Percentiles rank a stretch among this genome's conserved stretches.
Evolutionary conservation across 331 rosid species (phyloP).

Genomic region (Pyracantha coccinea): DNA sequence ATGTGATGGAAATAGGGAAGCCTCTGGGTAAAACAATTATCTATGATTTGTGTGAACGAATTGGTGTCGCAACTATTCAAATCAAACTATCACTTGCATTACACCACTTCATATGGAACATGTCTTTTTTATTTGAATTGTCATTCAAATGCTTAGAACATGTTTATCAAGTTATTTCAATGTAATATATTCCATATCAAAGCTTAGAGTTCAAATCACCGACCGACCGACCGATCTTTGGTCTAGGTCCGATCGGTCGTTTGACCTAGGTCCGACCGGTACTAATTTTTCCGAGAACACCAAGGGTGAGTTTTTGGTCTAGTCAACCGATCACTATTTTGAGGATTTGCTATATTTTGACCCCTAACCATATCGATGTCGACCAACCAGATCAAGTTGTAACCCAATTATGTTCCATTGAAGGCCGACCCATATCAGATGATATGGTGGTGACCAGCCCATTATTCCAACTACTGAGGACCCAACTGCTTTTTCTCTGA

Average conservation of each 20-base stretch:
- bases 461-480: not conserved
- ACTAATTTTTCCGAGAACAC: not conserved
- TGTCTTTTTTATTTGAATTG: no score
- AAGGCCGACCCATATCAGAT: not conserved
- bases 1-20: not conserved
- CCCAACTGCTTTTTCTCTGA: not conserved
- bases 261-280: not conserved
- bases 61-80: no score
- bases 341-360: not conserved
- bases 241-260: not conserved
- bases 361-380: not conserved
- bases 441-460: not conserved
- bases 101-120: no score
- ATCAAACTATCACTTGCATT: no score
- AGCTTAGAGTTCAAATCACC: not conserved
- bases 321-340: not conserved
- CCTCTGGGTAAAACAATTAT: not conserved
- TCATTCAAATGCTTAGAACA: not conserved
- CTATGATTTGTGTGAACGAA: not conserved
- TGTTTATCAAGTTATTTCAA: not conserved
- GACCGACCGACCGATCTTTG: no score
- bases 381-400: not conserved
- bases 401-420: not conserved
- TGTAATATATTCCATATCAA: not conserved
- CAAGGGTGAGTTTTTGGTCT: not conserved